A percentile compares a stretch with the other conserved stretches of the same genome.
These are phyloP conservation scores for Elongisporangium undulatum DNA, from an alignment of 352 stramenopile species.

Conservation along the genomic window DNA sequence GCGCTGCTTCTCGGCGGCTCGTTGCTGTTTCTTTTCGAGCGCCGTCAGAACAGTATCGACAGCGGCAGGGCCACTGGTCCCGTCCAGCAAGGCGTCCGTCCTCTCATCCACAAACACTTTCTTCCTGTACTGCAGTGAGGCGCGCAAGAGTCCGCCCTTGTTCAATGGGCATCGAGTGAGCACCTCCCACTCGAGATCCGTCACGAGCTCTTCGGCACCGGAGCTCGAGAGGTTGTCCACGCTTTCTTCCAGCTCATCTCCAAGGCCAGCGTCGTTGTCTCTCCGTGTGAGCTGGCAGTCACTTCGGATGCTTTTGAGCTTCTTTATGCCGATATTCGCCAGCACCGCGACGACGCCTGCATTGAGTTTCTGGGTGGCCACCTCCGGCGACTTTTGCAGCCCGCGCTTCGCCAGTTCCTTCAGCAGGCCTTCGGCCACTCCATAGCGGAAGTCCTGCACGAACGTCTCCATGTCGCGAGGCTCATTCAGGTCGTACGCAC, in stretches of 20 bases:
- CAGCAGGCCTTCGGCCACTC: slow-evolving; percentile 75
- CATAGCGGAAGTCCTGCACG: slow-evolving; percentile 89
- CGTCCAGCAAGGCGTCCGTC: slow-evolving; percentile 13
- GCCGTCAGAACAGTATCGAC: slow-evolving; percentile 44
- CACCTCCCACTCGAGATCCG: slow-evolving; percentile 74
- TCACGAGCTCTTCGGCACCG: slow-evolving; percentile 50
- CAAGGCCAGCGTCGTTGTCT: not conserved
- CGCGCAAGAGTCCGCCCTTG: slow-evolving; percentile 35
- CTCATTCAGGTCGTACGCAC: slow-evolving; percentile 88
- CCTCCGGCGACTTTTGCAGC: slow-evolving; percentile 14
- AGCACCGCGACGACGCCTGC: slow-evolving; percentile 55
- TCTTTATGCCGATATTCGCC: slow-evolving; percentile 44
- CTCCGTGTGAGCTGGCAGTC: slow-evolving; percentile 4
- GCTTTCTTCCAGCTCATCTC: slow-evolving; percentile 53
- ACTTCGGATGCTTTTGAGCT: slow-evolving; percentile 41
- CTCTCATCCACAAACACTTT: slow-evolving; percentile 40
- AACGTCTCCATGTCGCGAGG: slow-evolving; percentile 82
- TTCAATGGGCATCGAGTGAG: slow-evolving; percentile 45
- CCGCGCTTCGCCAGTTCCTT: slow-evolving; percentile 49
- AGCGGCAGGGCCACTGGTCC: slow-evolving; percentile 8
- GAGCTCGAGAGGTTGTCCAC: slow-evolving; percentile 30
- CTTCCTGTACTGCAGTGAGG: slow-evolving; percentile 52
- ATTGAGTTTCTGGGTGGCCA: slow-evolving; percentile 29
- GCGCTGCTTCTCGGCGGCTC: slow-evolving; percentile 27
- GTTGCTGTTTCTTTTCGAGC: slow-evolving; percentile 46